Conservation (phyloP, 306 rosid genomes). For the Oemleria cerasiformis region DNA sequence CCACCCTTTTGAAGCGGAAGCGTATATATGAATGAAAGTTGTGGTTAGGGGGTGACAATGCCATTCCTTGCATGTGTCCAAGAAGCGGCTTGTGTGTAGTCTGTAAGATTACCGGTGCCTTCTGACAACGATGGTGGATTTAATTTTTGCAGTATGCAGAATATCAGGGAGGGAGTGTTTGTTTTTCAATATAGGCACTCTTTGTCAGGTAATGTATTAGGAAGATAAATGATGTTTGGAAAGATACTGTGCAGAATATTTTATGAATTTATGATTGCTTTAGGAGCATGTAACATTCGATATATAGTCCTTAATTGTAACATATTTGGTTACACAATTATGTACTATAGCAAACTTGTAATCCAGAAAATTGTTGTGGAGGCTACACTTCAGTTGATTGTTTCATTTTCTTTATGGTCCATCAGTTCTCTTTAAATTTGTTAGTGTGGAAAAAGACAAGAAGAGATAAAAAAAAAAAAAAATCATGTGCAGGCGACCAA, state of each 20-base stretch:
- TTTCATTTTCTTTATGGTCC: no score
- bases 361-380: neutral
- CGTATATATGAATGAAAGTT: constrained; percentile 71
- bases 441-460: no score
- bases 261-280: neutral
- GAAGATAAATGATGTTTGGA: neutral
- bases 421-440: no score
- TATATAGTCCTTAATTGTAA: neutral
- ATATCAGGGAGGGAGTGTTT: neutral
- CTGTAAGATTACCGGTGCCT: neutral
- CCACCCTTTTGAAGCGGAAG: constrained; percentile 84
- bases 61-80: constrained; percentile 13
- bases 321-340: neutral
- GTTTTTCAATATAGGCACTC: neutral
- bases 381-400: neutral
- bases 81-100: constrained; percentile 16
- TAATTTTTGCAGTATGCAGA: neutral
- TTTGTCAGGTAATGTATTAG: constrained; percentile 2
- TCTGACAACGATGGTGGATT: neutral
- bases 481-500: no score
- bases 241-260: neutral
- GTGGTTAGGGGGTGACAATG: neutral
- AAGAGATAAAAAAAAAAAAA: no score
- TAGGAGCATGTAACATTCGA: neutral
- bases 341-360: neutral